A percentile compares a stretch with the other conserved stretches of the same genome.
These are phyloP conservation scores for Thraustochytrium sp. DNA, from an alignment of 352 stramenopile species.

Conservation along the genomic window DNA sequence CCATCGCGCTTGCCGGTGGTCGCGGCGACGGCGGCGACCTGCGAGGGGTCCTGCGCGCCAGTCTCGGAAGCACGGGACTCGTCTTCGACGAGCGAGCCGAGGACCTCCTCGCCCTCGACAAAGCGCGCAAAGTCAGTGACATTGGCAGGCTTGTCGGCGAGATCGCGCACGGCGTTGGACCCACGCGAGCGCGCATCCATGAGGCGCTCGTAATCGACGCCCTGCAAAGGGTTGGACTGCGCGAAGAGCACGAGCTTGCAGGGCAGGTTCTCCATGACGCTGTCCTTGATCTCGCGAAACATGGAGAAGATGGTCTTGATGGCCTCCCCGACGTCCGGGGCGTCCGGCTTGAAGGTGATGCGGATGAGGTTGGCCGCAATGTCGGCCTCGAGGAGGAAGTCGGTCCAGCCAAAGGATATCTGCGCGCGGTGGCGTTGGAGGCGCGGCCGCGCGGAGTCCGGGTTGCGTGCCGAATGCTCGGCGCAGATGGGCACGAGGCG, in stretches of 20 bases:
- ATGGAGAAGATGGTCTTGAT: constrained; percentile 30
- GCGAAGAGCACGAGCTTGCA: constrained; percentile 12
- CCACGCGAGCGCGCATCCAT: not conserved
- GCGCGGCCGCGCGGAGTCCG: not conserved
- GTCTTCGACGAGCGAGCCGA: constrained; percentile 2
- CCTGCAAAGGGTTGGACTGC: not conserved
- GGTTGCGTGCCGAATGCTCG: not conserved
- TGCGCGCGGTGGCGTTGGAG: not conserved
- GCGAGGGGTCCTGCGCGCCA: not conserved
- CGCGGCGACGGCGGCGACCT: not conserved
- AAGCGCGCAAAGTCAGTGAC: not conserved
- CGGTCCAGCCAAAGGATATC: constrained; percentile 22
- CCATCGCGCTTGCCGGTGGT: not conserved
- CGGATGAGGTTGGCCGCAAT: not conserved
- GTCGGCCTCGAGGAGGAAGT: constrained; percentile 14
- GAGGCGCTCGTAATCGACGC: constrained; percentile 2
- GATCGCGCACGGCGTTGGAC: not conserved
- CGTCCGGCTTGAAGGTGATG: constrained; percentile 10
- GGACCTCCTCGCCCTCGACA: not conserved
- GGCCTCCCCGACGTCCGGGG: not conserved
- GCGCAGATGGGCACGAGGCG: constrained; percentile 6
- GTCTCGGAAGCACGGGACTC: not conserved
- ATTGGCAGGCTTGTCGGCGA: not conserved
- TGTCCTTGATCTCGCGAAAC: constrained; percentile 27
- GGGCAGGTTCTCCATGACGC: constrained; percentile 7